These are phyloP conservation scores for Lactarius pseudohatsudake DNA, from an alignment of 768 basidiomycete genomes.

Conservation along the genomic window DNA sequence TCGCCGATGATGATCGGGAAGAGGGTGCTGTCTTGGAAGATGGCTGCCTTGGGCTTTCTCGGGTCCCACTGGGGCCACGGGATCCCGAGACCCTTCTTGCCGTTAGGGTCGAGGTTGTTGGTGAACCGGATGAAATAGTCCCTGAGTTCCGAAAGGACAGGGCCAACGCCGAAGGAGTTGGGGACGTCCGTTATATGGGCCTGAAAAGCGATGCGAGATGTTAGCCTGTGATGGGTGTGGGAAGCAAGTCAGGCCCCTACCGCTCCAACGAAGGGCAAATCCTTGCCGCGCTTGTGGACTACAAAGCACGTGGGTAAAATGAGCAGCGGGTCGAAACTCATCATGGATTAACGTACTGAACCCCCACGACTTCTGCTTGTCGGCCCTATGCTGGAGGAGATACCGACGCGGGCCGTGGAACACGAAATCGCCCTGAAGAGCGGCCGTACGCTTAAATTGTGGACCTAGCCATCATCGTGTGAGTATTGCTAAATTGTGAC, in stretches of 20 bases:
- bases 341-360: conserved; percentile 16
- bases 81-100: conserved; percentile 5
- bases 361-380: conserved; percentile 23
- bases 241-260: conserved; percentile 1
- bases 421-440: conserved; percentile 27
- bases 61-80: conserved; percentile 27
- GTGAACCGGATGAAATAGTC: conserved; percentile 28
- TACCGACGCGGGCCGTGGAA: conserved; percentile 29
- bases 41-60: conserved; percentile 15
- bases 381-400: conserved; percentile 18
- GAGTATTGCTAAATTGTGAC: not conserved
- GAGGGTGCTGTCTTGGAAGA: conserved; percentile 14
- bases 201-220: not conserved
- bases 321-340: too few relatives aligned
- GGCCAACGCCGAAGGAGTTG: conserved; percentile 8
- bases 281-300: conserved; percentile 28
- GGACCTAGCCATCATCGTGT: not conserved
- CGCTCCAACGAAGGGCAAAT: conserved; percentile 20
- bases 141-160: conserved; percentile 9
- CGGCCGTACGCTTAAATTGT: conserved; percentile 27
- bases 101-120: conserved; percentile 28
- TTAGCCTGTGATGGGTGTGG: not conserved
- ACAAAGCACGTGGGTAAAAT: not conserved
- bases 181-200: conserved; percentile 17
- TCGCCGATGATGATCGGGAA: conserved; percentile 13